phyloP scores from a whole-genome alignment of 169 alveolate species.

The Plasmodium adleri region DNA sequence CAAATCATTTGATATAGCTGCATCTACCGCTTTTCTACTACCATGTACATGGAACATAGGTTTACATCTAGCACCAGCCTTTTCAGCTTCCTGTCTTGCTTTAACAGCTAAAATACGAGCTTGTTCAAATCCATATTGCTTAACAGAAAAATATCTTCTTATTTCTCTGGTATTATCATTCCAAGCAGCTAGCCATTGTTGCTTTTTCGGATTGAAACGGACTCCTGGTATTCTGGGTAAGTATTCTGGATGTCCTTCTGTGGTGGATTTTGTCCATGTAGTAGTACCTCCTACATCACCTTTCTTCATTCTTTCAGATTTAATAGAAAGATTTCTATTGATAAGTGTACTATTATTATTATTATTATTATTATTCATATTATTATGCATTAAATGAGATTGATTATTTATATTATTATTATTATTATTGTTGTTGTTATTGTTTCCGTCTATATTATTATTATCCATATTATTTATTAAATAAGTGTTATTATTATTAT shows the following conservation, averaged over 20 bases:
- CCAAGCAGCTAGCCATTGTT: constrained; percentile 89
- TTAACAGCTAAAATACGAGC: constrained; percentile 87
- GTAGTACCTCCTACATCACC: constrained; percentile 11
- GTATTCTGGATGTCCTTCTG: constrained; percentile 79
- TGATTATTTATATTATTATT: constrained; percentile 3
- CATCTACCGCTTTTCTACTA: constrained; percentile 34
- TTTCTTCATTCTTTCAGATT: constrained; percentile 42
- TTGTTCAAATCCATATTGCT: constrained; percentile 87
- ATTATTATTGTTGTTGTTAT: background rate
- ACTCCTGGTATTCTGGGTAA: constrained; percentile 87
- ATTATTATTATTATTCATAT: background rate
- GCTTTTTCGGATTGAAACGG: constrained; percentile 86
- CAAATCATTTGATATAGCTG: constrained; percentile 9
- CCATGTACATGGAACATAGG: constrained; percentile 77
- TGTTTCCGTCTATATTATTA: background rate
- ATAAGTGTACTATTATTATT: background rate
- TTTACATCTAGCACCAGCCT: constrained; percentile 74
- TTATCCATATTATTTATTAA: background rate
- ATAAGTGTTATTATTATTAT: background rate
- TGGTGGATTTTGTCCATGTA: constrained; percentile 44
- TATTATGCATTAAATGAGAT: background rate
- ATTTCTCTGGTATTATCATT: constrained; percentile 86
- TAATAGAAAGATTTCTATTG: constrained; percentile 11
- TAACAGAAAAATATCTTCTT: constrained; percentile 85
- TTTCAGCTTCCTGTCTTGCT: constrained; percentile 81